phyloP scores from a whole-genome alignment of 2,329 filamentous ascomycete genomes.

The Celoporthe dispersa region DNA sequence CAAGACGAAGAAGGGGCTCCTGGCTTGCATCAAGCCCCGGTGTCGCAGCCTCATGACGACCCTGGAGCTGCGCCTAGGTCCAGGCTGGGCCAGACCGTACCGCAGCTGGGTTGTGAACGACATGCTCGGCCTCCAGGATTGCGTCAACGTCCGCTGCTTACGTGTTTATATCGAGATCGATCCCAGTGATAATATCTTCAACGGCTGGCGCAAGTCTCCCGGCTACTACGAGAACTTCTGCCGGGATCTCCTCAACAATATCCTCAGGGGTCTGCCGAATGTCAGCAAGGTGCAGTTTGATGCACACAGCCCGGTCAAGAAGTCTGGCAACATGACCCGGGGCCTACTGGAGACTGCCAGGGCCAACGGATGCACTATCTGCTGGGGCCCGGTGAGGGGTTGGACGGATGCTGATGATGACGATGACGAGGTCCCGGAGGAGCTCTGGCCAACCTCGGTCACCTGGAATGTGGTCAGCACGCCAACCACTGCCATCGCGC shows the following conservation, averaged over 20 bases:
- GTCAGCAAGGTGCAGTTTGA: conserved; percentile 70
- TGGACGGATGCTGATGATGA: conserved; percentile 59
- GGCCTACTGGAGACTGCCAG: conserved; percentile 59
- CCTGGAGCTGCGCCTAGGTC: conserved; percentile 72
- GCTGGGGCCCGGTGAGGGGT: conserved; percentile 69
- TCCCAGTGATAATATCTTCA: conserved; percentile 69
- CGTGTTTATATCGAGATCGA: conserved; percentile 75
- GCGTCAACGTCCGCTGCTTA: conserved; percentile 60
- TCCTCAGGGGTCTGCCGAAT: conserved; percentile 61
- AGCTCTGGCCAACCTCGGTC: not conserved
- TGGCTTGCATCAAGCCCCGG: conserved; percentile 65
- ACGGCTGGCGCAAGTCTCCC: conserved; percentile 67
- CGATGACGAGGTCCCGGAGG: not conserved
- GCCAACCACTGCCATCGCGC: conserved; percentile 8
- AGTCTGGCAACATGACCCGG: conserved; percentile 66
- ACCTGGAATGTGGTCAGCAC: not conserved
- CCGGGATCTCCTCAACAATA: conserved; percentile 56
- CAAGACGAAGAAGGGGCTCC: conserved; percentile 73
- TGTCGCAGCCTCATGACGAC: conserved; percentile 65
- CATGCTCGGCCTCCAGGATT: conserved; percentile 66
- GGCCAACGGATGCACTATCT: conserved; percentile 55
- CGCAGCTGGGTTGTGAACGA: conserved; percentile 71
- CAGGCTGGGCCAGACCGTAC: conserved; percentile 73
- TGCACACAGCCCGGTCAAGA: conserved; percentile 68
- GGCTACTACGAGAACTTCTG: conserved; percentile 75